phyloP scores from a whole-genome alignment of 2,329 filamentous ascomycete genomes.

The Trichoderma aggressivum region DNA sequence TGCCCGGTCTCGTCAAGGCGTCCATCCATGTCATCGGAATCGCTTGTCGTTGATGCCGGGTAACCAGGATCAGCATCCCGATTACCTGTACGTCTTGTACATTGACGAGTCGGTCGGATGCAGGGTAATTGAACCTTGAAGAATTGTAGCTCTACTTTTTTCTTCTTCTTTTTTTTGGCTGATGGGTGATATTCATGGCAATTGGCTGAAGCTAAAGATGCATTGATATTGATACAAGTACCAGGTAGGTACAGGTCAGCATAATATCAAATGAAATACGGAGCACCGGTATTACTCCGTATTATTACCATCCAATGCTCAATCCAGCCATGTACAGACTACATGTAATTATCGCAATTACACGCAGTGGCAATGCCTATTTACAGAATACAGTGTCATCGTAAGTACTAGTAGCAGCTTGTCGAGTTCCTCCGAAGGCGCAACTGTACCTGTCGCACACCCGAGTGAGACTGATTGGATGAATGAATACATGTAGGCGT shows the following conservation, averaged over 20 bases:
- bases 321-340: background rate
- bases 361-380: background rate
- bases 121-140: background rate
- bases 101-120: background rate
- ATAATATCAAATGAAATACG: background rate
- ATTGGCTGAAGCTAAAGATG: background rate
- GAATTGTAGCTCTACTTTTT: background rate
- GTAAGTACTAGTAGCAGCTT: background rate
- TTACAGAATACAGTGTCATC: background rate
- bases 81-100: background rate
- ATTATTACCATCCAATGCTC: background rate
- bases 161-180: background rate
- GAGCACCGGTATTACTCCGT: background rate
- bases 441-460: background rate
- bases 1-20: background rate
- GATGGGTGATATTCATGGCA: background rate
- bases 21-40: background rate
- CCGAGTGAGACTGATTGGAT: background rate
- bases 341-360: background rate
- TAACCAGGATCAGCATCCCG: background rate
- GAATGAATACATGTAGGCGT: background rate
- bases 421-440: background rate
- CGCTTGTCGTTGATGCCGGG: background rate
- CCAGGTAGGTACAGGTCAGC: background rate
- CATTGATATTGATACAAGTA: background rate